Percentiles rank a stretch among this genome's conserved stretches.
Evolutionary conservation across 495 filamentous ascomycete genomes (phyloP).

Genomic region (Neurospora pannonica): DNA sequence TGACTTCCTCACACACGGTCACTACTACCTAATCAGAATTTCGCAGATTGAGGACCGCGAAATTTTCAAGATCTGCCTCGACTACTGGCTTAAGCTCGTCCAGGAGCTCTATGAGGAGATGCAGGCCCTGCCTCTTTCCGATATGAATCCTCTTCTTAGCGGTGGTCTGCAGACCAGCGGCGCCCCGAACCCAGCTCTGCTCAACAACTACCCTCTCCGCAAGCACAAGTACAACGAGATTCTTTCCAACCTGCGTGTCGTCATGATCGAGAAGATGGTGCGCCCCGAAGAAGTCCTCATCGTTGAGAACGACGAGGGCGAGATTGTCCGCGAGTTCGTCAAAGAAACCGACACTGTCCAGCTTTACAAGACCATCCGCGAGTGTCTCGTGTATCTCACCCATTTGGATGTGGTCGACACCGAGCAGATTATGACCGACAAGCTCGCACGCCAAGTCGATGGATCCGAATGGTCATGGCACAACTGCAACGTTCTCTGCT

Average conservation of each 20-base stretch:
- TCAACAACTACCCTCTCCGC: conserved; percentile 80
- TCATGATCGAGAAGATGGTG: conserved; percentile 99
- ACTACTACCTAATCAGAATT: conserved; percentile 96
- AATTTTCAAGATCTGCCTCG: conserved; percentile 98
- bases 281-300: conserved; percentile 96
- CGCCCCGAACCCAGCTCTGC: conserved; percentile 70
- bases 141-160: conserved; percentile 75
- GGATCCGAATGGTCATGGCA: conserved; percentile 97
- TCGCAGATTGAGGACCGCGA: conserved; percentile 97
- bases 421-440: conserved; percentile 98
- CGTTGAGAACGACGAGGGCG: conserved; percentile 97
- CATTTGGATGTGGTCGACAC: conserved; percentile 97
- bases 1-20: conserved; percentile 87
- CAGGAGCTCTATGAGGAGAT: conserved; percentile 98
- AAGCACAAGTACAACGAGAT: conserved; percentile 97
- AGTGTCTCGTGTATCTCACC: conserved; percentile 95
- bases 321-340: conserved; percentile 97
- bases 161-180: conserved; percentile 62
- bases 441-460: conserved; percentile 88
- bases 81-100: conserved; percentile 99
- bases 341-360: conserved; percentile 99
- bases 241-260: conserved; percentile 81
- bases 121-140: conserved; percentile 84
- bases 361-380: conserved; percentile 96
- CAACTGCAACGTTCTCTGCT: conserved; percentile 98